phyloP scores from a whole-genome alignment of 768 basidiomycete genomes.

The Cystofilobasidium capitatum region DNA sequence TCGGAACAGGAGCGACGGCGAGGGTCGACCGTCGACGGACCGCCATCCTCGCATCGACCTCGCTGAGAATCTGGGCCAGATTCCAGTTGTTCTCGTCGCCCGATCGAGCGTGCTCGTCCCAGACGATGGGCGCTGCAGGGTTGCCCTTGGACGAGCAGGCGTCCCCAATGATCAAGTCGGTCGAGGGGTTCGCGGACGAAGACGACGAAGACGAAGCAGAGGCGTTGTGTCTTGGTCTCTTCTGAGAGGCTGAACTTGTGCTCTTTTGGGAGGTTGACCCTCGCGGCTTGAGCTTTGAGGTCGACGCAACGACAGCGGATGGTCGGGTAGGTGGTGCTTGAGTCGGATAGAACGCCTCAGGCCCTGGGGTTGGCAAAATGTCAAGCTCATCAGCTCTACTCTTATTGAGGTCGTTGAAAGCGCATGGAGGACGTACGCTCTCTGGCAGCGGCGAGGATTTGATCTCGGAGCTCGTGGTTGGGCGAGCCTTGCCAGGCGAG shows the following conservation, averaged over 20 bases:
- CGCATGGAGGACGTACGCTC: neutral
- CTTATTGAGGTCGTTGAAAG: neutral
- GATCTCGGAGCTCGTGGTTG: slow-evolving; percentile 9
- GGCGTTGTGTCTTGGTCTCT: neutral
- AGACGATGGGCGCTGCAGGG: neutral
- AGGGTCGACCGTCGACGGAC: neutral
- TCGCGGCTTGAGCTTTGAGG: neutral
- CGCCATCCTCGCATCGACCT: slow-evolving; percentile 15
- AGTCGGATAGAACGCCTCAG: neutral
- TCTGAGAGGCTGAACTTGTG: neutral
- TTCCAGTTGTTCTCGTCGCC: slow-evolving; percentile 11
- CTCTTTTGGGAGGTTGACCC: neutral
- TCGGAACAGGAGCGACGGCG: too few species aligned
- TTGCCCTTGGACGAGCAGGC: neutral
- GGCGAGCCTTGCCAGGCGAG: slow-evolving; percentile 21
- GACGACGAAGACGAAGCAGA: neutral
- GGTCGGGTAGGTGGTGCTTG: neutral
- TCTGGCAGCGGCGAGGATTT: slow-evolving; percentile 18
- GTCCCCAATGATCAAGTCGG: neutral
- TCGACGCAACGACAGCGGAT: neutral
- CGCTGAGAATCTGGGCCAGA: slow-evolving; percentile 7
- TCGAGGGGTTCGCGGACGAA: neutral
- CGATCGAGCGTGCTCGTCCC: neutral
- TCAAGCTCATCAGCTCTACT: too few species aligned
- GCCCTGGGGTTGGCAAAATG: neutral